Evolutionary conservation across 208 protist genomes (phyloP).

Genomic region (Acanthamoeba polyphaga): DNA sequence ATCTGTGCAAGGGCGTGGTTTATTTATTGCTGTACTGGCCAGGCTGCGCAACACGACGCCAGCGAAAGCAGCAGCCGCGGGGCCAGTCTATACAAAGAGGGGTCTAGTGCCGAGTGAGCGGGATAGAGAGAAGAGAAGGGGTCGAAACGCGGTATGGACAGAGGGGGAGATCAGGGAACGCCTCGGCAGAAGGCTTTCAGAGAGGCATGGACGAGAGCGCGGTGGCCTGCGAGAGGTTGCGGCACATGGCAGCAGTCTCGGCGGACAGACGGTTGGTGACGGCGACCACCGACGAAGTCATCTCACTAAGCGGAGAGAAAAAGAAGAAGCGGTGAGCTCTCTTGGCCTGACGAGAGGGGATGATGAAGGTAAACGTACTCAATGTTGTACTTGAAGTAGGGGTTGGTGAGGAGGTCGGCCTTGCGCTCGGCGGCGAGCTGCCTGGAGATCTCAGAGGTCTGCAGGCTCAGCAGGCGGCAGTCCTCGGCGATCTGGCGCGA

Average conservation of each 20-base stretch:
- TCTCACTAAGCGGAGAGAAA: background rate
- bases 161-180: background rate
- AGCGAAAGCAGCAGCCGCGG: background rate
- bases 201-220: background rate
- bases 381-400: background rate
- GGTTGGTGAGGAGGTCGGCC: background rate
- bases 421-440: constrained; percentile 5
- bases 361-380: background rate
- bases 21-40: background rate
- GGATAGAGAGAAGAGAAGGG: background rate
- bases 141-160: background rate
- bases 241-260: constrained; percentile 46
- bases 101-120: too few relatives aligned
- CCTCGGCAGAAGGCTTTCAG: background rate
- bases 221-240: constrained; percentile 15
- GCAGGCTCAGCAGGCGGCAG: constrained; percentile 38
- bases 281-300: background rate
- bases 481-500: constrained; percentile 66
- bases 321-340: background rate
- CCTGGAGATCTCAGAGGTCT: constrained; percentile 47
- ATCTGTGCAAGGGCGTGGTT: background rate
- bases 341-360: background rate
- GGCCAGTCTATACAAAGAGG: background rate
- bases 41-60: background rate
- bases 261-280: background rate